These are phyloP conservation scores for Thraustotheca clavata DNA, from an alignment of 352 stramenopile genomes.

Conservation along the genomic window DNA sequence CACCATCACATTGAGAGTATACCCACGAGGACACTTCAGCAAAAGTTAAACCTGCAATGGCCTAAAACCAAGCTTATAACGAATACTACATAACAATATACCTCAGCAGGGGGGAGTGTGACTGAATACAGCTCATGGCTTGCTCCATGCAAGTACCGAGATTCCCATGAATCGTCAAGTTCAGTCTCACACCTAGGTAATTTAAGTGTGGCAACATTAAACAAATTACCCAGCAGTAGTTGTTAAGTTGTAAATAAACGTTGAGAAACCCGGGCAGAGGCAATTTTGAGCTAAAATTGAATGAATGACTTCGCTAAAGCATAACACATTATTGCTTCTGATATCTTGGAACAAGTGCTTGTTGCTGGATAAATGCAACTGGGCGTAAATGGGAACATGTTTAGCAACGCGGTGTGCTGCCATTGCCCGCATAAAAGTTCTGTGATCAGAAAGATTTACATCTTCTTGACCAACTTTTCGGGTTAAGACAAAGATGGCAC, in stretches of 20 bases:
- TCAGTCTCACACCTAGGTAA: constrained; percentile 9
- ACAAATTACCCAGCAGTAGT: constrained; percentile 60
- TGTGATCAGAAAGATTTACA: constrained; percentile 60
- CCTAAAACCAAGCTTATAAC: background rate
- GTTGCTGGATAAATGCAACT: constrained; percentile 72
- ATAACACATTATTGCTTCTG: constrained; percentile 67
- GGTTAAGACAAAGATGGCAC: constrained; percentile 76
- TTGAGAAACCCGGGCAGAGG: constrained; percentile 77
- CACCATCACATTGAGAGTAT: constrained; percentile 62
- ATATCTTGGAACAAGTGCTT: constrained; percentile 66
- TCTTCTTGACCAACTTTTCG: constrained; percentile 55
- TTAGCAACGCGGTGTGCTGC: constrained; percentile 59
- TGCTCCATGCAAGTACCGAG: constrained; percentile 60
- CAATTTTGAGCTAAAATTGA: constrained; percentile 81
- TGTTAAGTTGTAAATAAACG: constrained; percentile 82
- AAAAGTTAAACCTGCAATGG: constrained; percentile 49
- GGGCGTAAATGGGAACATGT: constrained; percentile 44
- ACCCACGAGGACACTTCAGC: constrained; percentile 65
- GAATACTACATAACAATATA: constrained; percentile 27
- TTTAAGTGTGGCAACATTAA: constrained; percentile 22
- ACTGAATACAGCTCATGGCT: constrained; percentile 79
- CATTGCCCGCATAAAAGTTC: constrained; percentile 72
- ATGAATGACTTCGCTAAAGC: constrained; percentile 69
- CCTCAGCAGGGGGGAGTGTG: constrained; percentile 37
- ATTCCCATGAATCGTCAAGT: constrained; percentile 49